Base-by-base conservation (phyloP, 345 rosid species). In the Leavenworthia alabamica region DNA sequence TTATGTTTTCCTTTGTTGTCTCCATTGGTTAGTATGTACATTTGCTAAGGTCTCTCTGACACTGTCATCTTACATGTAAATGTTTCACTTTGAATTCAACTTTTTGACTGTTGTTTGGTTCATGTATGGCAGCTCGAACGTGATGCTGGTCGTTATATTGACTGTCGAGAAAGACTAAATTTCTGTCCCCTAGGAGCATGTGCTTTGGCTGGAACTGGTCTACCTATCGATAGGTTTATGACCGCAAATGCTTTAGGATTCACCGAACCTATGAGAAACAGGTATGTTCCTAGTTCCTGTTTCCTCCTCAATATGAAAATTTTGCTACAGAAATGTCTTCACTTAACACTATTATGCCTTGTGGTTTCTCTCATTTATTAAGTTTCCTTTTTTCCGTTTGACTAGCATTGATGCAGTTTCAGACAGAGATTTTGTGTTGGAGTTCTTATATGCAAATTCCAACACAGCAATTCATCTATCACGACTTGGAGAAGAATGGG, bases 401-500 rank as follows among this genome's bases (percentile, higher is more conserved):
- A 46, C 19, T 54, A 89, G 97, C 72, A 87, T 93, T 49, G 97
- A 93, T 81, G 95, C 97, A 68, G 97, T 93, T 56, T 89, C 99
- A 24, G 96, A 93, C 75, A 68, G 97, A 66, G 99, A 93, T 70
- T 93, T 87, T 28, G 83, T 81, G 43, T 44, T 89, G 82, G 99
- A 93, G 81, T 86, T 93, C 40, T 79, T 86, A 39, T 78, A 79
- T 33, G 82, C 82, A 58, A 89, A 86, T 67, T 79, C 96, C 59
- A 93, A 82, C 70, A 82, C 77, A 54, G 96, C 81, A 5, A 67
- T 85, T 67, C 97, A 89, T 77, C 87, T 93, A 24, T 93, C 97
- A 28, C 90, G 97, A 13, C 81, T 93, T 47, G 99, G 99, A 53
- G 99, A 93, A 73, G 97, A 93, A 32, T 93, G 96, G 95, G 99